Conservation (phyloP, 108 stramenopile genomes). For the Fragilariopsis cylindrus region DNA sequence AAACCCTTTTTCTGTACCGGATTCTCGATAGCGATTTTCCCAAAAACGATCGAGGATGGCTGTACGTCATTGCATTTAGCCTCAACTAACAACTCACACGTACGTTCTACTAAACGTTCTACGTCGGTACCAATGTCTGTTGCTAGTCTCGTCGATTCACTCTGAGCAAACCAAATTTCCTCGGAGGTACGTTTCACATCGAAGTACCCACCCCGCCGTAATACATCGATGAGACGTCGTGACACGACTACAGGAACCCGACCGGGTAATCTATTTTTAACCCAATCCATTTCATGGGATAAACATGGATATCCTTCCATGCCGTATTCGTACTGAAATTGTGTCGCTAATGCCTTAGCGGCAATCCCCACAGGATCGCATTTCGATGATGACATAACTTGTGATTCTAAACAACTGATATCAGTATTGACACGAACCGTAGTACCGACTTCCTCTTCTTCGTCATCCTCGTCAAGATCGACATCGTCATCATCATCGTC, state of each 20-base stretch:
- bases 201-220: conserved; percentile 70
- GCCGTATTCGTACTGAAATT: conserved; percentile 64
- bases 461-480: conserved; percentile 34
- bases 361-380: conserved; percentile 77
- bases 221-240: conserved; percentile 49
- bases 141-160: conserved; percentile 27
- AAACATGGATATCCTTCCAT: conserved; percentile 65
- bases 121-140: conserved; percentile 30
- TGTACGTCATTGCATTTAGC: conserved; percentile 60
- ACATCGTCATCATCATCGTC: conserved; percentile 39
- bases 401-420: conserved; percentile 63
- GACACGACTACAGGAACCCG: conserved; percentile 63
- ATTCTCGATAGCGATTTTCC: conserved; percentile 22
- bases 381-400: conserved; percentile 54
- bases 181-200: conserved; percentile 44
- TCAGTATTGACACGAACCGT: conserved; percentile 23
- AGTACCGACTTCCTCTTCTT: conserved; percentile 30
- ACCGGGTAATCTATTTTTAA: conserved; percentile 50
- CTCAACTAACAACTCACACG: conserved; percentile 46
- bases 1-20: conserved; percentile 44
- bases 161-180: conserved; percentile 47
- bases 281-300: conserved; percentile 62
- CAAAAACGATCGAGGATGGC: conserved; percentile 49
- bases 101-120: conserved; percentile 37
- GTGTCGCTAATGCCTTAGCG: conserved; percentile 76